A percentile compares a stretch with the other conserved stretches of the same genome.
phyloP scores from a whole-genome alignment of 1,284 basidiomycete genomes.

The Vanrija sp. region DNA sequence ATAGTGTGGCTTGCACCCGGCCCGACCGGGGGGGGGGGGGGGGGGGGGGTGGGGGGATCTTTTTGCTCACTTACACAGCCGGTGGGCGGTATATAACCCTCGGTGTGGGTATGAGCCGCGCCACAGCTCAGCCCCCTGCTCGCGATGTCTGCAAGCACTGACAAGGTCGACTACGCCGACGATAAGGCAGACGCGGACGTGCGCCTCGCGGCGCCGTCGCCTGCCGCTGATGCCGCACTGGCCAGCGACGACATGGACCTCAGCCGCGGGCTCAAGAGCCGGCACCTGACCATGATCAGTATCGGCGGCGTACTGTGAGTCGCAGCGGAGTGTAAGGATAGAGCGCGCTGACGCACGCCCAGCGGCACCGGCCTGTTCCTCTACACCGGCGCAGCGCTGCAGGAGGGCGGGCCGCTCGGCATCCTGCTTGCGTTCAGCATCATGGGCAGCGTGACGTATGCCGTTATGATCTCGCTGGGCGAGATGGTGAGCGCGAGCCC shows the following conservation, averaged over 20 bases:
- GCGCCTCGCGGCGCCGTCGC: not conserved
- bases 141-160: too few relatives aligned
- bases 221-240: not conserved
- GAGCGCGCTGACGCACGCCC: not conserved
- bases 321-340: not conserved
- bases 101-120: too few relatives aligned
- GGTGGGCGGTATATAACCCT: too few relatives aligned
- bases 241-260: conserved; percentile 7
- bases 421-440: conserved; percentile 15
- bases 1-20: too few relatives aligned
- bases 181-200: too few relatives aligned
- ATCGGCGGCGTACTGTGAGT: conserved; percentile 31
- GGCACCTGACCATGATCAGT: conserved; percentile 34
- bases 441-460: conserved; percentile 44
- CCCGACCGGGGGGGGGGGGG: too few relatives aligned
- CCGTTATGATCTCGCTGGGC: conserved; percentile 49
- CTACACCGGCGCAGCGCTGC: conserved; percentile 4
- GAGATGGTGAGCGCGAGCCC: conserved; percentile 50
- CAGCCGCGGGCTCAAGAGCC: conserved; percentile 24
- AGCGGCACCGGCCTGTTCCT: conserved; percentile 10
- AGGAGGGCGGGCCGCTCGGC: conserved; percentile 49
- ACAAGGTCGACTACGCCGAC: too few relatives aligned
- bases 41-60: too few relatives aligned
- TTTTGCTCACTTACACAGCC: too few relatives aligned
- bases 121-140: too few relatives aligned